Conservation (phyloP, 495 filamentous ascomycete species). For the Tuber microsphaerosporum region DNA sequence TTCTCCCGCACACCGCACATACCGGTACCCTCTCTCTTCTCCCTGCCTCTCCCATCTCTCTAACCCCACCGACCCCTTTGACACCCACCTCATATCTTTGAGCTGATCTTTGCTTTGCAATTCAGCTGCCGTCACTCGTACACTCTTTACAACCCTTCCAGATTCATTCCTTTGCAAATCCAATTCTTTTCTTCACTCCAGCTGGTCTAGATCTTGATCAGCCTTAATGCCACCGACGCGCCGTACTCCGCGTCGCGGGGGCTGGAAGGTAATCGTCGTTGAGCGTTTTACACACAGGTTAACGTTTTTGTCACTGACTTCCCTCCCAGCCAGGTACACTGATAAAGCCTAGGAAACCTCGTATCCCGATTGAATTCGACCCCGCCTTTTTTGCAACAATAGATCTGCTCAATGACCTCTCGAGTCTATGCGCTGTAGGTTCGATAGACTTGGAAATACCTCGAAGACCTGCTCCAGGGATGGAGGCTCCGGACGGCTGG, state of each 20-base stretch:
- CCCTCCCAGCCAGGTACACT: neutral
- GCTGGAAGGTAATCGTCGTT: neutral
- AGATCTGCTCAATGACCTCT: conserved; percentile 35
- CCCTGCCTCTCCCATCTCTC: neutral
- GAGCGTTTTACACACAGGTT: neutral
- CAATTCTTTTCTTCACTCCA: neutral
- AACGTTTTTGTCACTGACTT: neutral
- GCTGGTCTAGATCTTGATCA: neutral
- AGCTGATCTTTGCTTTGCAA: neutral
- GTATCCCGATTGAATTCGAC: neutral
- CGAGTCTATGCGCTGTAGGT: conserved; percentile 31
- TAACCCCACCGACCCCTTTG: neutral
- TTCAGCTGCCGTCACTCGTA: neutral
- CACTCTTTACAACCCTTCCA: neutral
- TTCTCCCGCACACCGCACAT: neutral
- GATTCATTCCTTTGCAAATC: neutral
- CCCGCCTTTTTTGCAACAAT: conserved; percentile 12
- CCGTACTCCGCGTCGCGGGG: neutral
- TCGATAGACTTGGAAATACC: conserved; percentile 29
- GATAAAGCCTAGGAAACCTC: neutral
- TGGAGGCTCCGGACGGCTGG: conserved; percentile 37
- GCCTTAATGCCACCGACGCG: neutral
- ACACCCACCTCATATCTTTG: neutral
- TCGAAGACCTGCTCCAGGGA: conserved; percentile 22
- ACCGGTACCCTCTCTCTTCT: neutral